Base-by-base conservation (phyloP, 202 grass and related monocot species). In the Musa balbisiana region DNA sequence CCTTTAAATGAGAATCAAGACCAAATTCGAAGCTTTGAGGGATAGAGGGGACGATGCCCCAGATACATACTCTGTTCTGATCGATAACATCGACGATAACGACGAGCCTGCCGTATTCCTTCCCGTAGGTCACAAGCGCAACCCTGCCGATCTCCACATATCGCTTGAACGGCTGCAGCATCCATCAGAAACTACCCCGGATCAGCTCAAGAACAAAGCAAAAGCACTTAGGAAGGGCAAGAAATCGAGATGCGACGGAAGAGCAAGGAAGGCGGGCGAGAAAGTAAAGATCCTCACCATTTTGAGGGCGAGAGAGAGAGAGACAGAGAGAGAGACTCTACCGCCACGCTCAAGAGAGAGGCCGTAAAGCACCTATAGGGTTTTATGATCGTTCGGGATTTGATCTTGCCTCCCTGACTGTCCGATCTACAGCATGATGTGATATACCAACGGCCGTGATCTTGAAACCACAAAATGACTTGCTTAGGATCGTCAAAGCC, bases 61-160 rank as follows among this genome's bases (percentile, higher is more conserved):
- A 43, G 33, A 43, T 43, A 60, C 56, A 19, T 60, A 73, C 71
- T 73, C 71, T 51, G 53, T 73, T 55, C 71, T 73, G 71, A 16
- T 73, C 71, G 71, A 73, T 73, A 55, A 73, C 71, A 26, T 73
- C 71, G 51, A 73, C 52, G 71, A 73, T 55, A 52, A 73, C 71
- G 52, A 73, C 71, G 11, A 73, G 71, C 52, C 52, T 73, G n/a
- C 71, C 71, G 12, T 73, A 73, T 52, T 73, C 71, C 52, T 73
- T 73, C 1, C 71, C 71, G 51, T 73, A 73, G 52, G 53, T 73
- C 20, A 55, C 52, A 23, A 73, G 52, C 10, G 71, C 71, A 51
- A 73, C 71, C 20, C 71, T 53, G 51, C 71, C 71, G 71, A 73
- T 73, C 52, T 73, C 71, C 10, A 73, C 71, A 52, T 73, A 73